Evolutionary conservation across 2,329 filamentous ascomycete species (phyloP).

Genomic region (Neoascochyta sp.): DNA sequence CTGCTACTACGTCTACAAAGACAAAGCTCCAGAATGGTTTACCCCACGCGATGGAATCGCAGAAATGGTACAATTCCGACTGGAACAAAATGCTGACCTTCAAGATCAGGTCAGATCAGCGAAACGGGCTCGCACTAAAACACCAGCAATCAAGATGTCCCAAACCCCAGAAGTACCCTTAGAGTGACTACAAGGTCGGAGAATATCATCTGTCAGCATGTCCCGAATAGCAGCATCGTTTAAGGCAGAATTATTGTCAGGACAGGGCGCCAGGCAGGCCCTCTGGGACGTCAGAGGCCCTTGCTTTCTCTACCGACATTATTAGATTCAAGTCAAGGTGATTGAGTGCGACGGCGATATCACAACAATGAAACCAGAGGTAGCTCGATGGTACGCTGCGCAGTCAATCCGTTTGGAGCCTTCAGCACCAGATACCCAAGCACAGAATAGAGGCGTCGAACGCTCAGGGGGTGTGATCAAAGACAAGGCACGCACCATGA

Average conservation of each 20-base stretch:
- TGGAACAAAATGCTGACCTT: not conserved
- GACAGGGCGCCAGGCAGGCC: no score
- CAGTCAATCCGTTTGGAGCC: conserved; percentile 5
- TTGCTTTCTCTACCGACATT: conserved; percentile 2
- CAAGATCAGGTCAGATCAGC: not conserved
- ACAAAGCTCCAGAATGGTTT: not conserved
- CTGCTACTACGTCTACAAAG: not conserved
- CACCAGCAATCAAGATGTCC: not conserved
- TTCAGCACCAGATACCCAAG: conserved; percentile 6
- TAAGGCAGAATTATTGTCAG: no score
- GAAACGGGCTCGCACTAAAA: not conserved
- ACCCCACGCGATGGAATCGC: no score
- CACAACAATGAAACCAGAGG: conserved; percentile 1
- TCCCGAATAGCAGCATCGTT: no score
- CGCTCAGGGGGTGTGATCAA: conserved; percentile 7
- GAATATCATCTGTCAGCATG: not conserved
- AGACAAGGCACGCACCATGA: conserved; percentile 3
- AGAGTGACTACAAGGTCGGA: not conserved
- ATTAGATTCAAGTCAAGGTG: conserved; percentile 3
- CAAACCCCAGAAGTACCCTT: not conserved
- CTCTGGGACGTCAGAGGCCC: no score
- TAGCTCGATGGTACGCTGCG: not conserved
- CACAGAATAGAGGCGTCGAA: conserved; percentile 5
- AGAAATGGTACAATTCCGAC: no score
- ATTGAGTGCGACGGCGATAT: conserved; percentile 5